These are phyloP conservation scores for Tillandsia fasciculata DNA, from an alignment of 176 grass and related monocot species.

Conservation along the genomic window DNA sequence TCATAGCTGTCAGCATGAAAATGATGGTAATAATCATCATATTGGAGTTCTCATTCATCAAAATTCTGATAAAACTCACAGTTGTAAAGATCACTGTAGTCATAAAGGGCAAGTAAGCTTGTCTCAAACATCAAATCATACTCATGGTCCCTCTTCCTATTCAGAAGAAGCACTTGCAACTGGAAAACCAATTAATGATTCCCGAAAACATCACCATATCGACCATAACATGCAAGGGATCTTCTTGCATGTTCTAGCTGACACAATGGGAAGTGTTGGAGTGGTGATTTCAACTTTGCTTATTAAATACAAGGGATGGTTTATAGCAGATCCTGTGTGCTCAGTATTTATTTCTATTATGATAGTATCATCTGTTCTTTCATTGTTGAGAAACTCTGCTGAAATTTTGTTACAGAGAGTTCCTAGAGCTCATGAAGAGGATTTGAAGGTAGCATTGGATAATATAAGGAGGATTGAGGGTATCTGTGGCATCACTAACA, in stretches of 20 bases:
- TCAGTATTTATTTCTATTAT: conserved; percentile 96
- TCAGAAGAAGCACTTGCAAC: conserved; percentile 15
- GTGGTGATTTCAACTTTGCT: conserved; percentile 89
- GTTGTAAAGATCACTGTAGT: conserved; percentile 14
- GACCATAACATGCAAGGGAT: conserved; percentile 99
- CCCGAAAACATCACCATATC: conserved; percentile 41
- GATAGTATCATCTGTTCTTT: conserved; percentile 83
- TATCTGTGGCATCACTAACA: conserved; percentile 45
- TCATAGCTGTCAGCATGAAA: conserved; percentile 30
- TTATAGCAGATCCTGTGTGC: conserved; percentile 86
- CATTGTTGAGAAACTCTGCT: conserved; percentile 85
- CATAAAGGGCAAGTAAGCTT: conserved; percentile 15
- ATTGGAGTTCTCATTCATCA: conserved; percentile 30
- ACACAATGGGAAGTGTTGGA: conserved; percentile 93
- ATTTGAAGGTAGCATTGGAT: conserved; percentile 55
- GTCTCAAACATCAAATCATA: neutral
- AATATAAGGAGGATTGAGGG: conserved; percentile 59
- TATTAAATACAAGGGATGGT: conserved; percentile 95
- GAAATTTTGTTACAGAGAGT: conserved; percentile 97
- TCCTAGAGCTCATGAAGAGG: conserved; percentile 72
- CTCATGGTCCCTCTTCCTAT: neutral
- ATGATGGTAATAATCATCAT: conserved; percentile 7
- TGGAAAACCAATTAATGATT: conserved; percentile 22
- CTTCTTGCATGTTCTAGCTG: conserved; percentile 95
- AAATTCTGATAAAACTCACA: conserved; percentile 7